phyloP scores from a whole-genome alignment of 768 basidiomycete species.

The Leccinum pellstonianum region DNA sequence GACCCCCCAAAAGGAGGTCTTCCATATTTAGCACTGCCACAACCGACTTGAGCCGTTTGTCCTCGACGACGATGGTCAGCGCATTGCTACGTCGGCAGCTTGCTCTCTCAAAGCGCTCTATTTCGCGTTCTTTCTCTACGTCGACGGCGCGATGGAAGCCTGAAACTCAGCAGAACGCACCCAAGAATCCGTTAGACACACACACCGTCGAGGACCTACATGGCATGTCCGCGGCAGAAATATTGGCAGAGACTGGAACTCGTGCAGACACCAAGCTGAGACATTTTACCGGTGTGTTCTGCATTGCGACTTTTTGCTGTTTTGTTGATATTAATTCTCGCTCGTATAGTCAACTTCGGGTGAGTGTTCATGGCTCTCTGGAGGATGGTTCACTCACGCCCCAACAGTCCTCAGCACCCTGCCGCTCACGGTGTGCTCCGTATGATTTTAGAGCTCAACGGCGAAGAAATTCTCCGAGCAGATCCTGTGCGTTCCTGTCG shows the following conservation, averaged over 20 bases:
- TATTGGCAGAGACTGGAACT: constrained; percentile 71
- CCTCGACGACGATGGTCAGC: constrained; percentile 56
- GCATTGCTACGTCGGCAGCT: constrained; percentile 62
- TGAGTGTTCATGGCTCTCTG: constrained; percentile 27
- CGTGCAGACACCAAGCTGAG: constrained; percentile 78
- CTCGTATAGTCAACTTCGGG: constrained; percentile 85
- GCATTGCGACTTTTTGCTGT: not conserved
- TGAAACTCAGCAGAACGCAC: constrained; percentile 23
- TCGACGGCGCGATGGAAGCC: constrained; percentile 24
- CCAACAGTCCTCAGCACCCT: constrained; percentile 79
- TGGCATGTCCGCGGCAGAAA: constrained; percentile 72
- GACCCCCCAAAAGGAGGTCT: constrained; percentile 29
- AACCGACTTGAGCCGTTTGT: constrained; percentile 29
- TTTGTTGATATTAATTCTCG: constrained; percentile 10
- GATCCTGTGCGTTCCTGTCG: constrained; percentile 59
- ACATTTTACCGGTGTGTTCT: constrained; percentile 83
- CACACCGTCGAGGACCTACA: constrained; percentile 86
- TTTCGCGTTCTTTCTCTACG: constrained; percentile 27
- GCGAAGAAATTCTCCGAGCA: constrained; percentile 88
- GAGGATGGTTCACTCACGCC: not conserved
- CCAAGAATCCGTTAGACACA: constrained; percentile 57
- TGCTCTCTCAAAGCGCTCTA: constrained; percentile 32
- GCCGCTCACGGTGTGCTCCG: constrained; percentile 98
- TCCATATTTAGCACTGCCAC: constrained; percentile 17
- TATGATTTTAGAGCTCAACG: constrained; percentile 95